Conservation (phyloP, 2,329 filamentous ascomycete species). For the Paraphaeosphaeria minitans region DNA sequence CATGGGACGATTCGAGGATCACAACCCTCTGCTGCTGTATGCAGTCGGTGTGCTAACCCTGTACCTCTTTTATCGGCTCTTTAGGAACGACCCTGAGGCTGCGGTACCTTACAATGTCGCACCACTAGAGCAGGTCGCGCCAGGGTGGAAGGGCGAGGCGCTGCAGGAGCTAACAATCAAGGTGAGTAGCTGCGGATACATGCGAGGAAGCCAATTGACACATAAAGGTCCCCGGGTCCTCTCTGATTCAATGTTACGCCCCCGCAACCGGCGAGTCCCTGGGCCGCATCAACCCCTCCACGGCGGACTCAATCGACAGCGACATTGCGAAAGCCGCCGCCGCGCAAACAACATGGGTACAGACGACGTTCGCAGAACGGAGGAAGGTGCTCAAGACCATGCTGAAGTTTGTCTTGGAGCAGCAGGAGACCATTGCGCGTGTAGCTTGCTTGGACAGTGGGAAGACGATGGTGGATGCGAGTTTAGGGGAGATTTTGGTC, state of each 20-base stretch:
- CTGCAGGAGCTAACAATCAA: conserved; percentile 67
- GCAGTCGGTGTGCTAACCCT: conserved; percentile 30
- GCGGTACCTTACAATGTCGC: conserved; percentile 65
- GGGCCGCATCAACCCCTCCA: conserved; percentile 77
- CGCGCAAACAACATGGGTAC: conserved; percentile 78
- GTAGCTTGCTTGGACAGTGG: conserved; percentile 90
- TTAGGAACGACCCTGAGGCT: conserved; percentile 44
- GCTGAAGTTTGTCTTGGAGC: conserved; percentile 80
- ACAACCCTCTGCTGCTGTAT: conserved; percentile 26
- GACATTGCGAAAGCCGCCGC: conserved; percentile 73
- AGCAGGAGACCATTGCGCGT: conserved; percentile 84
- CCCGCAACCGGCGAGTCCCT: conserved; percentile 88
- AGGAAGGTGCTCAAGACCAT: conserved; percentile 80
- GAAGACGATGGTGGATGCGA: conserved; percentile 94
- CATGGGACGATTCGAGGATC: conserved; percentile 37
- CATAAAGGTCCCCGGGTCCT: conserved; percentile 62
- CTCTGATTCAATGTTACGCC: conserved; percentile 80
- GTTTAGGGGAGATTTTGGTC: conserved; percentile 91
- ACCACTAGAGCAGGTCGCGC: conserved; percentile 63
- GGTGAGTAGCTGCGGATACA: conserved; percentile 39
- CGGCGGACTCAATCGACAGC: conserved; percentile 76
- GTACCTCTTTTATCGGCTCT: conserved; percentile 29
- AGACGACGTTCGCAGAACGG: conserved; percentile 77
- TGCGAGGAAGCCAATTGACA: conserved; percentile 13
- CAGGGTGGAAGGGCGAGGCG: conserved; percentile 59